Percentiles rank a stretch among this genome's conserved stretches.
phyloP scores from a whole-genome alignment of 1,284 basidiomycete species.

The Fomitopsis pinicola region DNA sequence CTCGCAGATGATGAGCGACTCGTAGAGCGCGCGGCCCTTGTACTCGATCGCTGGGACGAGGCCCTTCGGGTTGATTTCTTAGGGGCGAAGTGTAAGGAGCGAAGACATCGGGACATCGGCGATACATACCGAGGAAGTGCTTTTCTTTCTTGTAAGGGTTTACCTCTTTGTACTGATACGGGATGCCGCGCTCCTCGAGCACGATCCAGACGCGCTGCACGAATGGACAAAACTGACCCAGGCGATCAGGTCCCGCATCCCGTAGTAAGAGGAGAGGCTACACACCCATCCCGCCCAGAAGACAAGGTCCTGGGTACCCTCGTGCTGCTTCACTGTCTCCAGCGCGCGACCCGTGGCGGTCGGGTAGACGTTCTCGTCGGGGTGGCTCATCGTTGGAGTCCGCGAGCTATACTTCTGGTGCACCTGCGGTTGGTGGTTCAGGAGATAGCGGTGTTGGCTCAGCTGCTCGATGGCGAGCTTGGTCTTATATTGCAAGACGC shows the following conservation, averaged over 20 bases:
- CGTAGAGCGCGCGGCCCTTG: slow-evolving; percentile 53
- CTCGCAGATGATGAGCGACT: slow-evolving; percentile 55
- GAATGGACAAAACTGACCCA: slow-evolving; percentile 59
- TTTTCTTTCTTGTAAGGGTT: slow-evolving; percentile 72
- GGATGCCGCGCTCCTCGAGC: slow-evolving; percentile 61
- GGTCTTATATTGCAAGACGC: background rate
- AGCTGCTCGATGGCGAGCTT: background rate
- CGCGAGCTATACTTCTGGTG: background rate
- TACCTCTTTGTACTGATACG: slow-evolving; percentile 63
- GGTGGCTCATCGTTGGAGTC: slow-evolving; percentile 31
- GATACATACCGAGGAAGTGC: slow-evolving; percentile 44
- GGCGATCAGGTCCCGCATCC: background rate
- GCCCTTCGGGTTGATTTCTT: slow-evolving; percentile 63
- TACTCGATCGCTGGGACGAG: slow-evolving; percentile 62
- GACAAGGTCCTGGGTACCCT: slow-evolving; percentile 47
- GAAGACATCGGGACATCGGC: background rate
- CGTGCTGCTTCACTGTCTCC: slow-evolving; percentile 45
- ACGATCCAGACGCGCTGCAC: slow-evolving; percentile 67
- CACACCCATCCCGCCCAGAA: slow-evolving; percentile 62
- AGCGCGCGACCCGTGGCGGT: slow-evolving; percentile 57
- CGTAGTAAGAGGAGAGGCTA: background rate
- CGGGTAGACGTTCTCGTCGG: slow-evolving; percentile 46
- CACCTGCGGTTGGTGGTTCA: background rate
- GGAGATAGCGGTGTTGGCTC: background rate
- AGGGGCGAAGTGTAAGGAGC: background rate